Evolutionary conservation across 2,329 filamentous ascomycete genomes (phyloP).

Genomic region (Lecanicillium sp.): DNA sequence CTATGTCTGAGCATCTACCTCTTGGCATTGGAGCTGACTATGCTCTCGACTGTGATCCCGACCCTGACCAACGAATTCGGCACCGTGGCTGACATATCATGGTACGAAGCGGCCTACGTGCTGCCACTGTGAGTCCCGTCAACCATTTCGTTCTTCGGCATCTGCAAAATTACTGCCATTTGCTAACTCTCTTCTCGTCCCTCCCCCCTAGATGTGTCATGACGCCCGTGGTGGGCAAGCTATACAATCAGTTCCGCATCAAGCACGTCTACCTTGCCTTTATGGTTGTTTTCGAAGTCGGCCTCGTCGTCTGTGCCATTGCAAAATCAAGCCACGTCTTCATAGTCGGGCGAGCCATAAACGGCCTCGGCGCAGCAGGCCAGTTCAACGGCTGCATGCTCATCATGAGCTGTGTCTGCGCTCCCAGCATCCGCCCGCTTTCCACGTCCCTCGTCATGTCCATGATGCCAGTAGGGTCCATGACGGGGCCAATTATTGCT

Average conservation of each 20-base stretch:
- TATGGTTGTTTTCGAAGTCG: constrained; percentile 5
- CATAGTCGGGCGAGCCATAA: constrained; percentile 6
- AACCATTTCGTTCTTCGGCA: neutral
- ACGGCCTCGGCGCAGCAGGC: constrained; percentile 4
- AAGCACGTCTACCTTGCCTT: constrained; percentile 6
- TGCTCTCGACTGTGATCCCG: constrained; percentile 8
- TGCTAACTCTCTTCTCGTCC: neutral
- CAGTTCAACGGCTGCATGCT: constrained; percentile 8
- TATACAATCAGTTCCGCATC: constrained; percentile 5
- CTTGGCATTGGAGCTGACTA: constrained; percentile 8
- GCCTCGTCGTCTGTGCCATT: constrained; percentile 4
- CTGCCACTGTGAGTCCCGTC: constrained; percentile 5
- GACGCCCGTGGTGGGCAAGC: constrained; percentile 2
- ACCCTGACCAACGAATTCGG: constrained; percentile 7
- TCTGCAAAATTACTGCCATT: neutral
- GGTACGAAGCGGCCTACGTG: constrained; percentile 10
- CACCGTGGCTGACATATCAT: constrained; percentile 7
- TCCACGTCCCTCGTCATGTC: constrained; percentile 1
- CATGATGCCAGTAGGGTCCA: constrained; percentile 6
- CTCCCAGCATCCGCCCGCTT: neutral
- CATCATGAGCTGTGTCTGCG: neutral
- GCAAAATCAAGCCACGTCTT: constrained; percentile 3
- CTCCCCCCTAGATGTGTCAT: constrained; percentile 9
- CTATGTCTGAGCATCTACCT: constrained; percentile 8
- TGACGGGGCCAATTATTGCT: constrained; percentile 8